Percentiles rank a stretch among this genome's conserved stretches.
These are phyloP conservation scores for Cochlearia excelsa DNA, from an alignment of 345 rosid species.

Conservation along the genomic window DNA sequence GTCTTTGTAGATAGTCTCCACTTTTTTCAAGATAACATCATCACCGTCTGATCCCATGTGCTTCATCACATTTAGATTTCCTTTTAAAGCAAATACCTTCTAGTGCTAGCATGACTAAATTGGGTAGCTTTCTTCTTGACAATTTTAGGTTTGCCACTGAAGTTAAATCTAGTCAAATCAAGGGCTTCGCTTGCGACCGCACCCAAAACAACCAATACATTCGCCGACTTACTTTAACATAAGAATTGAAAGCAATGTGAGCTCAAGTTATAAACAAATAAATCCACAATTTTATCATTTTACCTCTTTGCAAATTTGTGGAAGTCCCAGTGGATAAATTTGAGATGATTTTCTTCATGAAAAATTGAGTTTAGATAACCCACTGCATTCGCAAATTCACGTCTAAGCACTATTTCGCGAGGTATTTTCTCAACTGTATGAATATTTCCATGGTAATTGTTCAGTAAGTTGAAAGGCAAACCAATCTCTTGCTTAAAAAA, in stretches of 20 bases:
- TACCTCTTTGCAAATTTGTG: slow-evolving; percentile 98
- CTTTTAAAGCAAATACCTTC: too few relatives aligned
- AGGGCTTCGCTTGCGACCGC: too few relatives aligned
- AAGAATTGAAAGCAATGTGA: slow-evolving; percentile 31
- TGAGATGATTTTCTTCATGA: slow-evolving; percentile 71
- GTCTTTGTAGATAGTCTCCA: slow-evolving; percentile 51
- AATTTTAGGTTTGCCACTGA: too few relatives aligned
- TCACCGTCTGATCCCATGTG: slow-evolving; percentile 78
- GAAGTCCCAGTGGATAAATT: slow-evolving; percentile 95
- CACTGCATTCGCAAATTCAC: slow-evolving; percentile 89
- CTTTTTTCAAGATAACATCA: slow-evolving; percentile 51
- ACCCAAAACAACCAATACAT: too few relatives aligned
- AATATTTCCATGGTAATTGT: slow-evolving; percentile 32
- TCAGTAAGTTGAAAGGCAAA: slow-evolving; percentile 8
- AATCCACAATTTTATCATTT: slow-evolving; percentile 1
- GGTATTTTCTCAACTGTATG: slow-evolving; percentile 98
- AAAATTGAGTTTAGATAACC: slow-evolving; percentile 86
- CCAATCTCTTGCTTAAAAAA: background rate
- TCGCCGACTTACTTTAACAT: slow-evolving; percentile 73
- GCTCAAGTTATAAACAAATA: slow-evolving; percentile 31
- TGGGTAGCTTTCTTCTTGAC: too few relatives aligned
- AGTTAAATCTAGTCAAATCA: too few relatives aligned
- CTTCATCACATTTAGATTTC: slow-evolving; percentile 68
- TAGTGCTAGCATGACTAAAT: too few relatives aligned
- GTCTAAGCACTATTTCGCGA: slow-evolving; percentile 96